Evolutionary conservation across 2,329 filamentous ascomycete species (phyloP), one percentile per base, ranked within the genome.

Genomic region (Curvularia sp.): DNA sequence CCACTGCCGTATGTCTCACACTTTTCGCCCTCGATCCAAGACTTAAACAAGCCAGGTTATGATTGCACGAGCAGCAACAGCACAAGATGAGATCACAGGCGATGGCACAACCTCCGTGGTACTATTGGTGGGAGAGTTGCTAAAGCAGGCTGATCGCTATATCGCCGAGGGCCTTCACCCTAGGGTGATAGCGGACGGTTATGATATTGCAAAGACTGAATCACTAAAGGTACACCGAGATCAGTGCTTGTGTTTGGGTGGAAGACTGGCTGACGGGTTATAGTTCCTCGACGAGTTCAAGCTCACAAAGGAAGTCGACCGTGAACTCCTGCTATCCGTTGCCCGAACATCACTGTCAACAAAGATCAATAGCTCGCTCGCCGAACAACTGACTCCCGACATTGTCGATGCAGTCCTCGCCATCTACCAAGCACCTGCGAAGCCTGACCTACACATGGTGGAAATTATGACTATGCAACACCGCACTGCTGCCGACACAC

Each of bases 401-500:
- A 97, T 99, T 73, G 95, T 98, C 73, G 95, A 99, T 77, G 91
- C 95, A 59, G 95, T 99, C 47, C 88, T 99, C 56, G 87, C 95
- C 65, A 99, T 99, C 77, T 93, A 97, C 83, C 86, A 93, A 77
- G 83, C 91, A 18, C 92, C 92, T 25, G 88, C 87, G 63, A 98
- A 98, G 82, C 96, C 96, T 55, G 95, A 99, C 80, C 80, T 99
- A 74, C 94, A 98, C 83, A 99, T 99, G 95, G 86, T 99, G 67
- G 95, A 99, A 81, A 98, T 99, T 72, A 99, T 99, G 95, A 98
- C 96, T 78, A 98, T 99, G 94, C 95, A 99, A 82, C 95, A 99
- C 82, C 91, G 94, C 69, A 93, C 92, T 51, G 93, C 94, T 58
- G 92, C 95, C 30, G 95, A 99, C 79, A 99, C 95, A 56, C 93